Percentiles rank a stretch among this genome's conserved stretches.
Conservation (phyloP, 306 rosid genomes). For the Arachis hypogaea region DNA sequence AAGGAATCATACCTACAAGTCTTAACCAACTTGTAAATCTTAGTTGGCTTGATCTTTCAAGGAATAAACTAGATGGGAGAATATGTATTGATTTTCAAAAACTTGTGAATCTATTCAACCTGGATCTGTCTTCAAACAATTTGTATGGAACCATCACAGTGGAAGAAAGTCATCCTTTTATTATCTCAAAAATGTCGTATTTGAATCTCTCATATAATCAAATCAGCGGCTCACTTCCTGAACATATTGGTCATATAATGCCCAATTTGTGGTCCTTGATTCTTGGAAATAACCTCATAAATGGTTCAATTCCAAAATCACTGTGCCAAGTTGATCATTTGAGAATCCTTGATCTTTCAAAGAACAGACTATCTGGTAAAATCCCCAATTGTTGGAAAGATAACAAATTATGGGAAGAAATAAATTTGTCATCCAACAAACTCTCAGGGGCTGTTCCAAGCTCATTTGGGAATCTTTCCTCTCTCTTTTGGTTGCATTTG, state of each 20-base stretch:
- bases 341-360: background rate
- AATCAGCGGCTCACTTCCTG: slow-evolving; percentile 15
- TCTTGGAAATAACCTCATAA: slow-evolving; percentile 24
- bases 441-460: slow-evolving; percentile 27
- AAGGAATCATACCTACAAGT: background rate
- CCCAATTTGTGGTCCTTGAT: rapidly evolving
- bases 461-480: background rate
- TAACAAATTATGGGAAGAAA: background rate
- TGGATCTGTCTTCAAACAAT: slow-evolving; percentile 13
- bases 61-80: slow-evolving; percentile 7
- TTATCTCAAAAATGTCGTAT: background rate
- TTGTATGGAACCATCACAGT: background rate
- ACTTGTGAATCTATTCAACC: background rate
- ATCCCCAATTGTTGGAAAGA: slow-evolving; percentile 26
- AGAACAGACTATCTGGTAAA: slow-evolving; percentile 31
- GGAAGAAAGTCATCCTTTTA: background rate
- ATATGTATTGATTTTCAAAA: background rate
- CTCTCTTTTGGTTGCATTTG: background rate
- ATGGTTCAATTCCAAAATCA: slow-evolving; percentile 32
- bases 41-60: background rate
- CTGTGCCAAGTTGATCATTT: background rate
- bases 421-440: slow-evolving; percentile 30
- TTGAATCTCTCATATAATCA: slow-evolving; percentile 15
- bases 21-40: slow-evolving; percentile 5
- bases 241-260: background rate